phyloP scores from a whole-genome alignment of 1,284 basidiomycete species.

The Macrocystidia cucumis region DNA sequence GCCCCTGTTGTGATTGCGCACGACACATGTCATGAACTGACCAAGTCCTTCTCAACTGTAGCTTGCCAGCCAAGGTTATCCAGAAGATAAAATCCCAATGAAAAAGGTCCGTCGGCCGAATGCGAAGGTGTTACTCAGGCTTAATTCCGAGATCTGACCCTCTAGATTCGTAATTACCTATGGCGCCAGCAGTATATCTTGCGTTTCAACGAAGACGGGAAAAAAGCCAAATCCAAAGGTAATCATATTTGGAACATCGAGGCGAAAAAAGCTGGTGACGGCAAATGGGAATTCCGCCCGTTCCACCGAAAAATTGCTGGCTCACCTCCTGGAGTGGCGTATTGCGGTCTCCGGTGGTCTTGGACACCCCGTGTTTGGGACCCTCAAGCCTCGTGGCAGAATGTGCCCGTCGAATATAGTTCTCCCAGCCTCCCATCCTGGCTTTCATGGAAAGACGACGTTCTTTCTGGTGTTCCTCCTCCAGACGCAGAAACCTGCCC shows the following conservation, averaged over 20 bases:
- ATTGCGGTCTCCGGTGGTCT: conserved; percentile 78
- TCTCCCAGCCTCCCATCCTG: conserved; percentile 81
- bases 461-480: conserved; percentile 66
- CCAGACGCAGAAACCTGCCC: conserved; percentile 66
- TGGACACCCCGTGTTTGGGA: conserved; percentile 98
- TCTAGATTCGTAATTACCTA: conserved; percentile 91
- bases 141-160: conserved; percentile 19
- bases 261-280: conserved; percentile 75
- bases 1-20: too few relatives aligned
- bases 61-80: conserved; percentile 74
- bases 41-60: too few relatives aligned
- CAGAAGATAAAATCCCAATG: conserved; percentile 83
- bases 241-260: conserved; percentile 99
- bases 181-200: conserved; percentile 94
- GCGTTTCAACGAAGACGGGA: conserved; percentile 98
- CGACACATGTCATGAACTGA: too few relatives aligned
- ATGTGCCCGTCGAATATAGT: conserved; percentile 72
- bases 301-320: conserved; percentile 87
- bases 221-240: conserved; percentile 98
- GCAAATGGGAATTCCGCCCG: conserved; percentile 87
- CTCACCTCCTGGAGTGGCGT: conserved; percentile 73
- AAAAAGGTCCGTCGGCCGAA: conserved; percentile 58
- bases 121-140: too few relatives aligned
- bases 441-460: conserved; percentile 84
- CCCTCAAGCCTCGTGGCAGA: conserved; percentile 82